phyloP scores from a whole-genome alignment of 176 grass and related monocot species.

The Elymus sibiricus region DNA sequence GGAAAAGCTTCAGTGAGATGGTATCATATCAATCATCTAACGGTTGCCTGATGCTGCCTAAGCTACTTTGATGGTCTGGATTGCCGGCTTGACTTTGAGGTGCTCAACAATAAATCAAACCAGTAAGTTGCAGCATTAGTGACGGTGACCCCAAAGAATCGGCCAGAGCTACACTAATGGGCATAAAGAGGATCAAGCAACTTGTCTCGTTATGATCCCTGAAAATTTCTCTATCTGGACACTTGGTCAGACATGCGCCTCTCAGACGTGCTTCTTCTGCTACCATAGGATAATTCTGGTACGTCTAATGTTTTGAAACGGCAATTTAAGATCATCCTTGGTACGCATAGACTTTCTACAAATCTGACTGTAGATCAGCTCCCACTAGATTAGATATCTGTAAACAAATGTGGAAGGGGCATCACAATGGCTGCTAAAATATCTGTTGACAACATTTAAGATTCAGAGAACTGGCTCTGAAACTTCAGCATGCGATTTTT shows the following conservation, averaged over 20 bases:
- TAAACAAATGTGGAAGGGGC: not conserved
- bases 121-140: not conserved
- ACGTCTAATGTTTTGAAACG: not conserved
- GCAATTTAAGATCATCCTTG: not conserved
- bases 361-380: not conserved
- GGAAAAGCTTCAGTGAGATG: no score
- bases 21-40: not conserved
- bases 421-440: not conserved
- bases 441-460: slow-evolving; percentile 13
- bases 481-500: not conserved
- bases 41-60: not conserved
- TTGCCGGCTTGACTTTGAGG: slow-evolving; percentile 22
- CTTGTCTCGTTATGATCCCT: not conserved
- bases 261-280: not conserved
- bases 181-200: not conserved
- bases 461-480: not conserved
- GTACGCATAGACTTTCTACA: not conserved
- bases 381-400: not conserved
- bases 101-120: not conserved
- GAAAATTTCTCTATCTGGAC: not conserved
- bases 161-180: not conserved
- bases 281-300: not conserved
- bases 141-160: not conserved
- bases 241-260: not conserved
- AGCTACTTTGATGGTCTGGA: not conserved